Evolutionary conservation across 768 basidiomycete species (phyloP).

Genomic region (Termitomyces sp.): DNA sequence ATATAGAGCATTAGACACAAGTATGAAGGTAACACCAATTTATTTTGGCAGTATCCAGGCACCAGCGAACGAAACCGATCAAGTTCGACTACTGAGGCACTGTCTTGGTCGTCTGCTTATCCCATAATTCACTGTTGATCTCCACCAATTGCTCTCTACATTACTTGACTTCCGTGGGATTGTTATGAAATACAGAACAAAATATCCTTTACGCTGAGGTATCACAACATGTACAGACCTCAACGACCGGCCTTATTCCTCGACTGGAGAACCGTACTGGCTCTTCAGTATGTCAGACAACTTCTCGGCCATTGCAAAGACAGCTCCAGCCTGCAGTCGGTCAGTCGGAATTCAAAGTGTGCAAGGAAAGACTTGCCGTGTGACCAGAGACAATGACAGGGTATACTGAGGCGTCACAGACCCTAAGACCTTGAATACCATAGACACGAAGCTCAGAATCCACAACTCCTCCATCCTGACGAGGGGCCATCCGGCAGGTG

Average conservation of each 20-base stretch:
- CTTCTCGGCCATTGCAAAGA: constrained; percentile 27
- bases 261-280: constrained; percentile 9
- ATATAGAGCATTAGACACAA: too few relatives aligned
- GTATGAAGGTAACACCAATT: too few relatives aligned
- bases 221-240: neutral
- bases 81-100: too few relatives aligned
- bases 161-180: too few relatives aligned
- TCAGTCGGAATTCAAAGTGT: neutral
- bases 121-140: too few relatives aligned
- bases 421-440: constrained; percentile 35
- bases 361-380: constrained; percentile 26
- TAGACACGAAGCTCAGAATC: constrained; percentile 32
- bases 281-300: constrained; percentile 25
- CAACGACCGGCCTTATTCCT: neutral
- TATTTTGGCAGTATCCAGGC: too few relatives aligned
- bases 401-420: constrained; percentile 46
- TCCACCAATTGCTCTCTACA: too few relatives aligned
- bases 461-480: constrained; percentile 33
- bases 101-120: too few relatives aligned
- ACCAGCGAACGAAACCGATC: too few relatives aligned
- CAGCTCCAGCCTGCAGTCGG: constrained; percentile 21
- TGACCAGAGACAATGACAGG: constrained; percentile 43
- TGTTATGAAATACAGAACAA: too few relatives aligned
- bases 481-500: constrained; percentile 42
- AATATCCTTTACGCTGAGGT: neutral